A percentile compares a stretch with the other conserved stretches of the same genome.
Evolutionary conservation across 2,329 filamentous ascomycete genomes (phyloP).

Genomic region (Ceratocystis eucalypticola): DNA sequence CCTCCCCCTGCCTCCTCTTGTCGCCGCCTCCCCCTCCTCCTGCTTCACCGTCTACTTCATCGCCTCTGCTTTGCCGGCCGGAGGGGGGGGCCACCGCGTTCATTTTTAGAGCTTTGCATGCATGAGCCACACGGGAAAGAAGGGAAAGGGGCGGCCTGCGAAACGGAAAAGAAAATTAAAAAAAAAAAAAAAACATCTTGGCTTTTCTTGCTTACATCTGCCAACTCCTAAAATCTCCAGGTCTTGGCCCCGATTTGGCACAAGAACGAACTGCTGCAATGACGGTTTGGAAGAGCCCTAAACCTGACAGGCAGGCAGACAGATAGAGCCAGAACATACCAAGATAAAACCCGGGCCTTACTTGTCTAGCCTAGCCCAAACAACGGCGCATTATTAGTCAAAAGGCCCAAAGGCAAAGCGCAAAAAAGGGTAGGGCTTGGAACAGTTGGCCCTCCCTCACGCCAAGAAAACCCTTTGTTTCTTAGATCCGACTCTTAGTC

Average conservation of each 20-base stretch:
- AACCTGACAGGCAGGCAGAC: too few relatives aligned
- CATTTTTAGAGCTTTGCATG: conserved; percentile 1
- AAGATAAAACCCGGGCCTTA: too few relatives aligned
- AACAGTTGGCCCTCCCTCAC: conserved; percentile 1
- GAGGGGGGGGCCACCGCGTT: background rate
- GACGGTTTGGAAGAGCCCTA: too few relatives aligned
- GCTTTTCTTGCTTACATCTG: background rate
- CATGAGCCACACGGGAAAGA: background rate
- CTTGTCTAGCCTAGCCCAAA: too few relatives aligned
- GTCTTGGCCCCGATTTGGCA: too few relatives aligned
- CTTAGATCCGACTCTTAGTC: conserved; percentile 3
- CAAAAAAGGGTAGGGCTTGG: background rate
- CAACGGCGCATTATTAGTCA: too few relatives aligned
- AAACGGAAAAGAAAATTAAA: background rate
- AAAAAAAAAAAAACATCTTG: background rate
- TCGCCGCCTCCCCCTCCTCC: background rate
- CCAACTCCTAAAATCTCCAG: too few relatives aligned
- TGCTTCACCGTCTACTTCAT: background rate
- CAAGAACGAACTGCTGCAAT: too few relatives aligned
- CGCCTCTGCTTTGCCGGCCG: background rate
- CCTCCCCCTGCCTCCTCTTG: background rate
- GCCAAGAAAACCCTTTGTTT: background rate
- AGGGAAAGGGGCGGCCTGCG: background rate
- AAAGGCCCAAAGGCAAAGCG: too few relatives aligned
- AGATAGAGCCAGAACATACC: too few relatives aligned